A percentile compares a stretch with the other conserved stretches of the same genome.
Conservation (phyloP, 768 basidiomycete genomes). For the Nidularia sp. region DNA sequence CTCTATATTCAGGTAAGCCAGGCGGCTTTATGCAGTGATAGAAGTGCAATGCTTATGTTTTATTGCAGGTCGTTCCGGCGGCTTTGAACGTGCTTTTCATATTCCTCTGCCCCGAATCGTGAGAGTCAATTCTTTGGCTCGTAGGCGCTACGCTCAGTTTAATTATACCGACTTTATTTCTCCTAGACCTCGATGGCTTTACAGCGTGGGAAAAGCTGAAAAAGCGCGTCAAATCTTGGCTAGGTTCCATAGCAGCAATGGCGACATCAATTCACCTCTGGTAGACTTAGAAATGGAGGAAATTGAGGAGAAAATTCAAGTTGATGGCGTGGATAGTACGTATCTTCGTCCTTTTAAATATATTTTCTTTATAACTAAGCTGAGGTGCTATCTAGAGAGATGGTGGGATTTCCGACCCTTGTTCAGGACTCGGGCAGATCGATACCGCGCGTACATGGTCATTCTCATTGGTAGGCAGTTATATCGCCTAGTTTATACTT, state of each 20-base stretch:
- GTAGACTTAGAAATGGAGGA: conserved; percentile 49
- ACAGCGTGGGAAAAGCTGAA: conserved; percentile 38
- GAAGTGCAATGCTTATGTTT: too few species aligned
- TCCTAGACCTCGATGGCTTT: conserved; percentile 49
- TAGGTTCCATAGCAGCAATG: conserved; percentile 40
- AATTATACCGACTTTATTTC: background rate
- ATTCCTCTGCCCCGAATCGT: conserved; percentile 50
- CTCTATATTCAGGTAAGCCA: conserved; percentile 36
- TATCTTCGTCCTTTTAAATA: background rate
- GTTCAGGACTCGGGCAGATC: conserved; percentile 39
- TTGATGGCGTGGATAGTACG: conserved; percentile 43
- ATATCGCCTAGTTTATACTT: background rate
- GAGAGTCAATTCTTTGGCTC: conserved; percentile 4
- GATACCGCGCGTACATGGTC: conserved; percentile 47
- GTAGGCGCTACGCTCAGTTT: background rate
- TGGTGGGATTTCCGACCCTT: conserved; percentile 56
- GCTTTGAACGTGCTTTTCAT: conserved; percentile 42
- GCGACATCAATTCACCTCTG: conserved; percentile 44
- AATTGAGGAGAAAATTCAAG: conserved; percentile 44
- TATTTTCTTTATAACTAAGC: background rate
- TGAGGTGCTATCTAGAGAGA: conserved; percentile 19
- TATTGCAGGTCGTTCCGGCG: conserved; percentile 28
- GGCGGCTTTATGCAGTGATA: too few species aligned
- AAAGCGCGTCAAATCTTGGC: conserved; percentile 42
- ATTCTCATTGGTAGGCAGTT: conserved; percentile 37